Base-by-base conservation (phyloP, 345 rosid species). In the Excoecaria agallocha region DNA sequence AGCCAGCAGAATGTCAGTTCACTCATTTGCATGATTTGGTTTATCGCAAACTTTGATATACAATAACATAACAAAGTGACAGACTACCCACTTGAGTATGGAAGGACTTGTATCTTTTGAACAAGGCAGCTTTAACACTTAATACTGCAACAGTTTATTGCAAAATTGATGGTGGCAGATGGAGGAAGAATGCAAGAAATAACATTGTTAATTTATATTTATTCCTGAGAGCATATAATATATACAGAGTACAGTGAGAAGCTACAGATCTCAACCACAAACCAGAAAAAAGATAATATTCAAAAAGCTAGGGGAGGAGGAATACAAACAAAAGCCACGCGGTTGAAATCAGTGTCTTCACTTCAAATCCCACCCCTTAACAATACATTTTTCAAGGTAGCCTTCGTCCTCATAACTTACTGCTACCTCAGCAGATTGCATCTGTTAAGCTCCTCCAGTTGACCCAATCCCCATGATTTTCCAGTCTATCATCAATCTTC, bases 371-470 rank as follows among this genome's bases (percentile, higher is more conserved):
- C 39, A 25, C 37, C 51, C 6, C 43, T 24, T 17, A n/a, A 39
- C 12, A 57, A 58, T 41, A 64, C 41, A 22, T 41, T 35, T n/a
- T 24, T 50, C 20, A 24, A 41, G 69, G 68, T 52, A 17, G 61
- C 49, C 11, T 17, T 37, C 54, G 8, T 6, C 20, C 25, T 12
- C 6, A 17, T 24, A 66, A 77, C 8, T 61, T 41, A 59, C 50
- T 30, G 59, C 66, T 48, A 22, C 76, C 48, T 69, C 69, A 62
- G 72, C 68, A 61, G 5, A 59, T 71, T 62, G 77, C 83, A 77
- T 77, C 82, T 43, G 35, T 30, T 43, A 78, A 69, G 82, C 82
- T 73, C 76, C 77, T 75, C 71, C 70, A 66, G 49, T n/a, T 65
- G 11, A 56, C 43, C 72, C 24, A n/a, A 59, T 41, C 59, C 20